Conservation (phyloP, 805 yeast species). For the Wickerhamomyces hampshirensis region DNA sequence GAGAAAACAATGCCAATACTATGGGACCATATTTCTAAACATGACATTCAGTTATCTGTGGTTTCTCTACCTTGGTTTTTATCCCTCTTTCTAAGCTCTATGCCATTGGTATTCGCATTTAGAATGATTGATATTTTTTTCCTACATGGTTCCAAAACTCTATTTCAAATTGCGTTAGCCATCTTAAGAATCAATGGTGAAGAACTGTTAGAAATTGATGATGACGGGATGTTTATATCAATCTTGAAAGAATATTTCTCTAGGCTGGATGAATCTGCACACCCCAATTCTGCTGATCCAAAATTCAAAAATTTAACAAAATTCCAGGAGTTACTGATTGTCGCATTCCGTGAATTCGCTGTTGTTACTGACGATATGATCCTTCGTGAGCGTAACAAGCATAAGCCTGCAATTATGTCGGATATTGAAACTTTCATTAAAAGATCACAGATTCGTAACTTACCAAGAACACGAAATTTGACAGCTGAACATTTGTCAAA, state of each 20-base stretch:
- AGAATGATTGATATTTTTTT: constrained; percentile 88
- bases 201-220: constrained; percentile 69
- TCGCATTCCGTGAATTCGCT: constrained; percentile 87
- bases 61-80: constrained; percentile 96
- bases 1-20: constrained; percentile 84
- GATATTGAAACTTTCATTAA: constrained; percentile 90
- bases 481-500: constrained; percentile 55
- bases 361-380: constrained; percentile 73
- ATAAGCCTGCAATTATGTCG: constrained; percentile 71
- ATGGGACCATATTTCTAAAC: constrained; percentile 71
- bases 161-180: constrained; percentile 92
- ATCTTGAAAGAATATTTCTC: constrained; percentile 79
- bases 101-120: constrained; percentile 93
- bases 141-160: constrained; percentile 80
- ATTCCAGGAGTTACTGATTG: constrained; percentile 86
- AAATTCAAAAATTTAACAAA: constrained; percentile 66
- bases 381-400: constrained; percentile 60
- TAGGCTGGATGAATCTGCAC: constrained; percentile 72
- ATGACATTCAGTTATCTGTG: constrained; percentile 89
- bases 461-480: constrained; percentile 68
- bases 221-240: constrained; percentile 88
- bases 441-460: constrained; percentile 82
- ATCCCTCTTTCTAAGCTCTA: constrained; percentile 81
- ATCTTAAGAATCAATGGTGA: constrained; percentile 87
- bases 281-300: constrained; percentile 63